A percentile compares a stretch with the other conserved stretches of the same genome.
phyloP scores from a whole-genome alignment of 192 early-diverging fungal genomes.

The Coemansia sp. region DNA sequence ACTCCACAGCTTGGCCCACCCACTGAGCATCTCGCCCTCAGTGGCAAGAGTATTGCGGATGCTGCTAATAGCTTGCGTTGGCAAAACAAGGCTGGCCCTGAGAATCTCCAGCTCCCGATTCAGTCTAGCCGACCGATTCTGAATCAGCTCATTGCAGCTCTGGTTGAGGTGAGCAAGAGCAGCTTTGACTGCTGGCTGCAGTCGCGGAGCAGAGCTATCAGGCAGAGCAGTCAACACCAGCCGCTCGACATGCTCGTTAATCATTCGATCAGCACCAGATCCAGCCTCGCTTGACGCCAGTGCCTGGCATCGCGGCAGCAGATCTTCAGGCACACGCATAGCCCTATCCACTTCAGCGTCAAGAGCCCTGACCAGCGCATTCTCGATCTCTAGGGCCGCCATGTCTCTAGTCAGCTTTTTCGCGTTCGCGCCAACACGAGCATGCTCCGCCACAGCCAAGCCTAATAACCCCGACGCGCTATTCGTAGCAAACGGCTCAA shows the following conservation, averaged over 20 bases:
- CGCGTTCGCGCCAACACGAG: constrained; percentile 5
- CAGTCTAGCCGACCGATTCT: constrained; percentile 2
- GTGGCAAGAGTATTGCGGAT: constrained; percentile 12
- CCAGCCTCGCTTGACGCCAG: background rate
- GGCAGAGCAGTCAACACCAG: background rate
- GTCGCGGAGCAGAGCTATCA: background rate
- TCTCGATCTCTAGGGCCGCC: constrained; percentile 9
- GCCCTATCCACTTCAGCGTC: constrained; percentile 15
- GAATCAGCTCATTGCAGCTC: constrained; percentile 13
- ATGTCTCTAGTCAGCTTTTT: background rate
- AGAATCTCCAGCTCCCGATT: constrained; percentile 7
- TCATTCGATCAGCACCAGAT: background rate
- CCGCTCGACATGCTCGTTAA: constrained; percentile 3
- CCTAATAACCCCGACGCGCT: constrained; percentile 17
- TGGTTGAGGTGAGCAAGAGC: constrained; percentile 17
- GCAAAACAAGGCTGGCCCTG: background rate
- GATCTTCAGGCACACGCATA: background rate
- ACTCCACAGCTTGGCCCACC: constrained; percentile 31
- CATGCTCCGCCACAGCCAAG: constrained; percentile 17
- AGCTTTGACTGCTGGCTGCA: constrained; percentile 1
- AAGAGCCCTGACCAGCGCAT: constrained; percentile 10
- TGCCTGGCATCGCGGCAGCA: constrained; percentile 9
- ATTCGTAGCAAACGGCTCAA: constrained; percentile 27
- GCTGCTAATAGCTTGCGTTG: constrained; percentile 1
- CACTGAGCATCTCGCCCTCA: constrained; percentile 25